Evolutionary conservation across 2,329 filamentous ascomycete genomes (phyloP).

Genomic region (Epichloe uncinata): DNA sequence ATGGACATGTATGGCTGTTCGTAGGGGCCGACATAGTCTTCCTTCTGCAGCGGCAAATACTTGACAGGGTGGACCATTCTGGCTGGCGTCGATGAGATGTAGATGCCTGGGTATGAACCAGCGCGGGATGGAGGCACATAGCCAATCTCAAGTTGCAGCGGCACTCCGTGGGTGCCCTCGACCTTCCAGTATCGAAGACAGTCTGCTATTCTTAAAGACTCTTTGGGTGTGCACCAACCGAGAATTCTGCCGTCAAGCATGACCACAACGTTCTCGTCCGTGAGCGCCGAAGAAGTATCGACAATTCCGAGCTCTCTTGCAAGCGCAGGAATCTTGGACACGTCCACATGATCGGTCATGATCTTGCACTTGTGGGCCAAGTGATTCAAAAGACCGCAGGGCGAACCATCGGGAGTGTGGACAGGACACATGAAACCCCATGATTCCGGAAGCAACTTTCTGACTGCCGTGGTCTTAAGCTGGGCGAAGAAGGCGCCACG

Average conservation of each 20-base stretch:
- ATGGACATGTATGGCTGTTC: constrained; percentile 99
- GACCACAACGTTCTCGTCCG: constrained; percentile 74
- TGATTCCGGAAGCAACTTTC: constrained; percentile 88
- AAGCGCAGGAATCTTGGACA: constrained; percentile 58
- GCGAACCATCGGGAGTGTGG: constrained; percentile 90
- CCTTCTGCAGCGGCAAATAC: constrained; percentile 73
- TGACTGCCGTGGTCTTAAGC: constrained; percentile 89
- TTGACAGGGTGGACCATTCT: constrained; percentile 87
- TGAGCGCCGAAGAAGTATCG: constrained; percentile 60
- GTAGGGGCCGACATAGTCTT: constrained; percentile 82
- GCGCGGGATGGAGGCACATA: constrained; percentile 78
- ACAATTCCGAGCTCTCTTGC: constrained; percentile 70
- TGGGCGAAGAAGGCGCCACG: constrained; percentile 98
- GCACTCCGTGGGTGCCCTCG: constrained; percentile 66
- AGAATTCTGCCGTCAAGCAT: constrained; percentile 84
- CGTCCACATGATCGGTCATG: constrained; percentile 61
- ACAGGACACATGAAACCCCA: constrained; percentile 98
- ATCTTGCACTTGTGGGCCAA: constrained; percentile 90
- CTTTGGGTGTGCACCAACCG: constrained; percentile 77
- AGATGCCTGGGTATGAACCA: constrained; percentile 93
- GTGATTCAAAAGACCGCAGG: constrained; percentile 91
- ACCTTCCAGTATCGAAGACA: constrained; percentile 94
- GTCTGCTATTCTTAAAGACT: constrained; percentile 70
- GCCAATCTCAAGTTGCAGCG: constrained; percentile 77
- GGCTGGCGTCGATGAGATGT: constrained; percentile 76